A percentile compares a stretch with the other conserved stretches of the same genome.
Evolutionary conservation across 257 asterid species (phyloP).

Genomic region (Ocimum tenuiflorum): DNA sequence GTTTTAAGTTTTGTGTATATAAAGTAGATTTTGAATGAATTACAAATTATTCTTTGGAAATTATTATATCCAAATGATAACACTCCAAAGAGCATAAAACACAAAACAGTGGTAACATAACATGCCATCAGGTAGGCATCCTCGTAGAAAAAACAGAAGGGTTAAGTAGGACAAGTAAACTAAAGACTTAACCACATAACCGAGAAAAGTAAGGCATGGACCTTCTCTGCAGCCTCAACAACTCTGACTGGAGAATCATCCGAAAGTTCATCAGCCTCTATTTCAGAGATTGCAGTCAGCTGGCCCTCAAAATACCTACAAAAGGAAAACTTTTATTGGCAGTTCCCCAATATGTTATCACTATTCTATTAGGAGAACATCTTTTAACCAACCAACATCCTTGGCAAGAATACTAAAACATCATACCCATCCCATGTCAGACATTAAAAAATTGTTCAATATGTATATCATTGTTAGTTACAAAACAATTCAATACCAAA

Average conservation of each 20-base stretch:
- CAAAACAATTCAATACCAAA: not conserved
- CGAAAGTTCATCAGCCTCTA: slow-evolving; percentile 46
- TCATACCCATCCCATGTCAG: not conserved
- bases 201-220: slow-evolving; percentile 14
- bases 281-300: slow-evolving; percentile 57
- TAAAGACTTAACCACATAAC: not conserved
- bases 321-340: slow-evolving; percentile 5
- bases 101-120: not conserved
- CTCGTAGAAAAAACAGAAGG: not conserved
- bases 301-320: slow-evolving; percentile 91
- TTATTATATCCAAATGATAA: not conserved
- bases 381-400: not conserved
- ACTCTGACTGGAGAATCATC: slow-evolving; percentile 45
- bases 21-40: not conserved
- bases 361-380: not conserved
- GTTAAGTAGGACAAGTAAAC: not conserved
- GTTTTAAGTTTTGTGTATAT: not conserved
- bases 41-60: not conserved
- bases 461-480: not conserved
- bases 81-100: not conserved
- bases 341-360: not conserved
- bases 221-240: slow-evolving; percentile 88
- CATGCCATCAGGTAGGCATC: slow-evolving; percentile 3
- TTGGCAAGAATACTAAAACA: not conserved
- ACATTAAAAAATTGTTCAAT: not conserved